Conservation (phyloP, 2,329 filamentous ascomycete genomes). For the Didymosphaeria variabile region DNA sequence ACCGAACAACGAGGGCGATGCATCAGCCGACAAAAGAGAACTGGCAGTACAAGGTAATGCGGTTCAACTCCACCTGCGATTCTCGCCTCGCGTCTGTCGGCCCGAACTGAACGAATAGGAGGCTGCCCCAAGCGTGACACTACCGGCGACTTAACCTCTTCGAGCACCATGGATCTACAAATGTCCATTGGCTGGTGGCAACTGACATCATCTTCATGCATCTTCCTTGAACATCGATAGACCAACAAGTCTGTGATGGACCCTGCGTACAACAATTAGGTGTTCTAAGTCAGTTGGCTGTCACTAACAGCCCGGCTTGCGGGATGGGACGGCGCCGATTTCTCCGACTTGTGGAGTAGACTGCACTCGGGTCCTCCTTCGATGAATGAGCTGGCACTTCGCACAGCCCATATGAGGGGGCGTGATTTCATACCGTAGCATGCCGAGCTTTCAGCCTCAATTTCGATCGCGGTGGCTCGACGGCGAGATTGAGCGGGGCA, state of each 20-base stretch:
- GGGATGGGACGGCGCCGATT: background rate
- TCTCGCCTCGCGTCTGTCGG: background rate
- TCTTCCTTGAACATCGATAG: background rate
- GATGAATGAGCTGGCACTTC: slow-evolving; percentile 3
- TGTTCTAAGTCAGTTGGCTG: background rate
- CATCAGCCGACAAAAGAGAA: background rate
- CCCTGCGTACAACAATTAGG: background rate
- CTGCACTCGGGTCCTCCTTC: slow-evolving; percentile 3
- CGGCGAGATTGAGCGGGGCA: slow-evolving; percentile 1
- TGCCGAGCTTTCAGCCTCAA: slow-evolving; percentile 27
- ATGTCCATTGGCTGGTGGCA: slow-evolving; percentile 3
- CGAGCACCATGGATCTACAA: background rate
- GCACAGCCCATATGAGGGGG: slow-evolving; percentile 4
- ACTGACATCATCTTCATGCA: slow-evolving; percentile 10
- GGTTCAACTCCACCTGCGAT: background rate
- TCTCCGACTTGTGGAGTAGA: slow-evolving; percentile 9
- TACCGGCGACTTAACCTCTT: slow-evolving; percentile 2
- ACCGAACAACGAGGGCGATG: background rate
- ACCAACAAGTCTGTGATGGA: background rate
- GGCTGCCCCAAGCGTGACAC: slow-evolving; percentile 5
- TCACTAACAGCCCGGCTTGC: background rate
- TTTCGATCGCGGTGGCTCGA: slow-evolving; percentile 11
- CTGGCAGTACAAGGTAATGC: background rate
- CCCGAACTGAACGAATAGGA: slow-evolving; percentile 11
- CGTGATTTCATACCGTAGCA: slow-evolving; percentile 33